Conservation (phyloP, 2,329 filamentous ascomycete genomes). For the Drechslerella coelobrocha region DNA sequence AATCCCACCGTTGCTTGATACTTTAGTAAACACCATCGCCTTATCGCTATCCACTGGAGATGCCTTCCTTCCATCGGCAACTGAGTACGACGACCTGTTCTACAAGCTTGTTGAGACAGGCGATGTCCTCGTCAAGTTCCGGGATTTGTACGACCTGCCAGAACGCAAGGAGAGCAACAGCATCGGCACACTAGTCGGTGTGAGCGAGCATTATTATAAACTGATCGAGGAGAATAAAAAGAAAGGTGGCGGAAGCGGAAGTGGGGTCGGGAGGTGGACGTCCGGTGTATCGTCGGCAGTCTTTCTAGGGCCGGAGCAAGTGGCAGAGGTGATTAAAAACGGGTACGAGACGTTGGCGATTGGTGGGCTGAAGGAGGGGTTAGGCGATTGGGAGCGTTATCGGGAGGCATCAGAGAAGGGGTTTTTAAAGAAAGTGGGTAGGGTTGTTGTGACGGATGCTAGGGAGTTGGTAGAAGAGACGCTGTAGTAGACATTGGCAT, state of each 20-base stretch:
- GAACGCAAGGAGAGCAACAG: conserved; percentile 68
- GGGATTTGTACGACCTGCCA: conserved; percentile 72
- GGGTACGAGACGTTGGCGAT: conserved; percentile 95
- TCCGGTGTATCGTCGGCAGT: conserved; percentile 24
- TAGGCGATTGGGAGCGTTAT: conserved; percentile 85
- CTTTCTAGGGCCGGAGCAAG: conserved; percentile 76
- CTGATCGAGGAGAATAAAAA: conserved; percentile 70
- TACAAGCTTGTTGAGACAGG: conserved; percentile 97
- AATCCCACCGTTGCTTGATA: conserved; percentile 76
- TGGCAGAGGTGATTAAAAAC: conserved; percentile 90
- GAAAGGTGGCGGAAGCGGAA: conserved; percentile 61
- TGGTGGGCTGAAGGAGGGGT: conserved; percentile 78
- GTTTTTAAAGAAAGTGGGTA: conserved; percentile 84
- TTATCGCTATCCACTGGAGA: conserved; percentile 86
- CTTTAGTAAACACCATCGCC: conserved; percentile 81
- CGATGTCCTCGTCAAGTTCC: conserved; percentile 80
- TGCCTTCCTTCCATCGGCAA: conserved; percentile 83
- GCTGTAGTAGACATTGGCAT: conserved; percentile 40
- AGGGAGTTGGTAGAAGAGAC: conserved; percentile 64
- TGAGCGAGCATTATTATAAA: conserved; percentile 84
- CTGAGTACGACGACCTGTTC: conserved; percentile 93
- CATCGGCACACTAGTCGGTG: conserved; percentile 82
- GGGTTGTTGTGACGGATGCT: conserved; percentile 76
- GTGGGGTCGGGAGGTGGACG: conserved; percentile 64
- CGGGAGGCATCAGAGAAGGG: conserved; percentile 84